These are phyloP conservation scores for Metschnikowia rubicola DNA, from an alignment of 805 yeast genomes.

Conservation along the genomic window DNA sequence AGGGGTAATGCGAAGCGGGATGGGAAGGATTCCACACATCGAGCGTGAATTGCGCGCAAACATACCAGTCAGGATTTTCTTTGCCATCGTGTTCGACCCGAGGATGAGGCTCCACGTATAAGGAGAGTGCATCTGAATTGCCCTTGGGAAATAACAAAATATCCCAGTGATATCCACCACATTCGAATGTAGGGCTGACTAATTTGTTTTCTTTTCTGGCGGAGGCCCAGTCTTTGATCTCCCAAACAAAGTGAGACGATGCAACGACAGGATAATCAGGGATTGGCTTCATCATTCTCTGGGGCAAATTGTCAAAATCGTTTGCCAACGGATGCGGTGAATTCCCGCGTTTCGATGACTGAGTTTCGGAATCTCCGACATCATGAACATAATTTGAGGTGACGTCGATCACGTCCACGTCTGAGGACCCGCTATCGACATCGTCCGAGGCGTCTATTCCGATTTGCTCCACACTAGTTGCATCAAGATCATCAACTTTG, in stretches of 20 bases:
- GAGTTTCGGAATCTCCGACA: neutral
- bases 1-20: constrained; percentile 56
- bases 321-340: constrained; percentile 25
- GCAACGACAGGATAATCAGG: constrained; percentile 39
- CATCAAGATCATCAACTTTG: neutral
- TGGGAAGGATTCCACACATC: constrained; percentile 79
- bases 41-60: constrained; percentile 88
- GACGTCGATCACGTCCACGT: constrained; percentile 15
- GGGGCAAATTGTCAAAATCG: constrained; percentile 26
- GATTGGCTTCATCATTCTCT: constrained; percentile 34
- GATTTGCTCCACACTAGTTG: neutral
- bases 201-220: constrained; percentile 39
- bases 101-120: constrained; percentile 77
- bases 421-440: constrained; percentile 17
- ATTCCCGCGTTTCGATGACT: neutral
- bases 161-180: constrained; percentile 67
- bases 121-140: constrained; percentile 56
- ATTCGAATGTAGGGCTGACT: constrained; percentile 46
- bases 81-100: constrained; percentile 24
- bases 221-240: constrained; percentile 45
- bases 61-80: constrained; percentile 58
- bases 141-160: constrained; percentile 77
- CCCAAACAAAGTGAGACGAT: constrained; percentile 44
- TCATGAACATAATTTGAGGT: constrained; percentile 6
- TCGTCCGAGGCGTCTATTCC: constrained; percentile 18